A percentile compares a stretch with the other conserved stretches of the same genome.
Evolutionary conservation across 495 filamentous ascomycete species (phyloP).

Genomic region (Neurospora pannonica): DNA sequence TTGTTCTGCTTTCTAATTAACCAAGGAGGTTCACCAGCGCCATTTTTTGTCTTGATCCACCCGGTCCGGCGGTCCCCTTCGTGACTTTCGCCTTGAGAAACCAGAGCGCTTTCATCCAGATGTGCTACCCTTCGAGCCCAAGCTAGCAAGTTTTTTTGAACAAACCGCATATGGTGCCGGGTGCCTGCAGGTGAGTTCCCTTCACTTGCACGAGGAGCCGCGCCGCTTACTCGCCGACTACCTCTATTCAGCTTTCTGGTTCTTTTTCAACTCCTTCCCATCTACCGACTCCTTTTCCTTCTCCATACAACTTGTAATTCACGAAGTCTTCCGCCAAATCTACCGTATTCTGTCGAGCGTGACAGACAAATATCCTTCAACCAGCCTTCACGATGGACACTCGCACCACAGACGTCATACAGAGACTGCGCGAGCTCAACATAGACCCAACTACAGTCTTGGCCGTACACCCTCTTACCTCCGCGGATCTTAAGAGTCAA

Average conservation of each 20-base stretch:
- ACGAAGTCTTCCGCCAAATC: not conserved
- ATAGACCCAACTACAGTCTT: not conserved
- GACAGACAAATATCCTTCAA: not conserved
- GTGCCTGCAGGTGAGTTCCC: not conserved
- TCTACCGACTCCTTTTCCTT: not conserved
- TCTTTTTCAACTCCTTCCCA: not conserved
- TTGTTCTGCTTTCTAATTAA: too few relatives aligned
- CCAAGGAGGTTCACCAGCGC: not conserved
- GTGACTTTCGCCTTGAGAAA: not conserved
- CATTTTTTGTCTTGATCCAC: not conserved
- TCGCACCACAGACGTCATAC: not conserved
- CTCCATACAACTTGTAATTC: not conserved
- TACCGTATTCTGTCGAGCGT: not conserved
- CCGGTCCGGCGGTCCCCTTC: not conserved
- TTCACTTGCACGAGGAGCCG: not conserved
- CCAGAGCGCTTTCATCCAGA: not conserved
- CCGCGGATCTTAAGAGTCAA: not conserved
- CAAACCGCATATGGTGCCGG: not conserved
- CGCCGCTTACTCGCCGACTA: not conserved
- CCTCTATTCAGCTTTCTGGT: not conserved
- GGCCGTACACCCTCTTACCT: not conserved
- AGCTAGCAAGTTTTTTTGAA: not conserved
- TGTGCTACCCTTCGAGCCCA: not conserved
- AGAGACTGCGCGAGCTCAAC: not conserved
- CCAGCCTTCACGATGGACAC: not conserved